Evolutionary conservation across 2,329 filamentous ascomycete species (phyloP), one percentile per base, ranked within the genome.

Genomic region (Ophiostoma angusticollis): DNA sequence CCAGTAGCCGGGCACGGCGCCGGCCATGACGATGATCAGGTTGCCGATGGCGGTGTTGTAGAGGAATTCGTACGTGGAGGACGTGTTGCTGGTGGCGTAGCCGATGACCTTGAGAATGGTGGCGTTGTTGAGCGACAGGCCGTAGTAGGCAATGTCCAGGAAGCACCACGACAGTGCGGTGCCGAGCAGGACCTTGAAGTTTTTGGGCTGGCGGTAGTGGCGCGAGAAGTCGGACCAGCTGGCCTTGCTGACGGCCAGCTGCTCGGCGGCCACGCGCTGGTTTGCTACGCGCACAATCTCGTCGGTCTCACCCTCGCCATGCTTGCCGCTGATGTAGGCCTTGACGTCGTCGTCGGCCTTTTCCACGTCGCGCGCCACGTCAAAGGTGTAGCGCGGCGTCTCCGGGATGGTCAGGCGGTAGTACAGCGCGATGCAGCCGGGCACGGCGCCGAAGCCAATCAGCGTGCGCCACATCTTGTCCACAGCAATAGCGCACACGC

Each of bases 381-480:
- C 84, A 50, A 91, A 89, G 21, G 84, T 91, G 62, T 91, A 93
- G 21, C 84, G 80, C 37, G 84, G 84, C 24, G 84, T 89, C 62
- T 93, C 84, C 18, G 84, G 84, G 48, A 93, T 89, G 37, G 84
- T 91, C 4, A 91, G 49, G 33, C 62, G 60, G 61, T 78, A 91
- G 65, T 91, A 91, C 14, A 93, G 72, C 16, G 84, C 84, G 46
- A 87, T 76, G 55, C 77, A 83, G 31, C 80, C 84, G 2, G 84
- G 84, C 8, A 91, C 73, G 31, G 80, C 82, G 48, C 84, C 84
- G 52, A 87, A 82, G 11, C 83, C 84, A 52, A 91, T 83, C 35
- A 91, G 68, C 12, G 77, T 68, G 49, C 84, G 73, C 84, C 84
- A 91, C 80, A 87, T 87, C 68, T 85, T 86, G 63, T 91, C 84